Conservation (phyloP, 2,329 filamentous ascomycete species). For the Tolypocladium inflatum region DNA sequence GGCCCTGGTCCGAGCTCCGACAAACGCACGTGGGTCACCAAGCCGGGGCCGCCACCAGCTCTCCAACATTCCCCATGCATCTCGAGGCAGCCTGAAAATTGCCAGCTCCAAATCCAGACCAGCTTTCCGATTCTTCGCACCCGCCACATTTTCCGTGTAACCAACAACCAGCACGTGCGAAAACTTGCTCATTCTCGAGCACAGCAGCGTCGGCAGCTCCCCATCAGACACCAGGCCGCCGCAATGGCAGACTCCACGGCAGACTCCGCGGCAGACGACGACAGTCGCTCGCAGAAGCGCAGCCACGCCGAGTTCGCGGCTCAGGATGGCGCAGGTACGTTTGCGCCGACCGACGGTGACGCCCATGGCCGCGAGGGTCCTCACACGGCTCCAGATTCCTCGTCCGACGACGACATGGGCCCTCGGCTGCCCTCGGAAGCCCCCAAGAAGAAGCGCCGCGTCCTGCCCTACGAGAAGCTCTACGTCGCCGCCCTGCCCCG, state of each 20-base stretch:
- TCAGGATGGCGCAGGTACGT: constrained; percentile 31
- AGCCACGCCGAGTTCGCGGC: constrained; percentile 46
- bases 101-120: neutral
- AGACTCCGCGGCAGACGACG: constrained; percentile 19
- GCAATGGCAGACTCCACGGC: constrained; percentile 11
- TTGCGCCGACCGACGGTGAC: neutral
- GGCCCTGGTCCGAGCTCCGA: neutral
- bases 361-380: neutral
- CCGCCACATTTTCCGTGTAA: neutral
- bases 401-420: constrained; percentile 87
- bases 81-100: neutral
- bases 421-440: constrained; percentile 77
- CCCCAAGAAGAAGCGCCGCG: constrained; percentile 83
- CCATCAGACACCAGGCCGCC: neutral
- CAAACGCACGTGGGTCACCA: neutral
- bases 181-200: neutral
- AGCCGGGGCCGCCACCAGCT: neutral
- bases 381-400: constrained; percentile 41
- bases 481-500: constrained; percentile 84
- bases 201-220: neutral
- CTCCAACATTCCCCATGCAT: neutral
- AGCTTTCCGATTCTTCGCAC: neutral
- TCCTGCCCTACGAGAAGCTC: constrained; percentile 88
- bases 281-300: constrained; percentile 32
- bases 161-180: neutral